Evolutionary conservation across 345 rosid genomes (phyloP).

Genomic region (Linum tenue): DNA sequence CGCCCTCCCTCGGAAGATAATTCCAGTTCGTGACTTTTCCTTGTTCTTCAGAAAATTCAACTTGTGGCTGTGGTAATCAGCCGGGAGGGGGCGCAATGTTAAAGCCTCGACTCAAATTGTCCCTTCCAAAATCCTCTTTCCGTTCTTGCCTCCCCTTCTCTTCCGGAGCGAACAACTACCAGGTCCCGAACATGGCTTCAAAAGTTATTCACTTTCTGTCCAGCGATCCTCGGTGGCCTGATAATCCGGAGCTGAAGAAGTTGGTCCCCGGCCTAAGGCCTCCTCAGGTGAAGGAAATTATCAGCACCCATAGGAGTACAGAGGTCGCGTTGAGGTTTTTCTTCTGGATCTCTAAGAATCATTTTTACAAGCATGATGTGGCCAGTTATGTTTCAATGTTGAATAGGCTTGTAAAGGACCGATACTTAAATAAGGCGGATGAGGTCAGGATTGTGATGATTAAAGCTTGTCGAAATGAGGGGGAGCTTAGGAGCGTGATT

Average conservation of each 20-base stretch:
- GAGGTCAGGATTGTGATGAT: conserved; percentile 52
- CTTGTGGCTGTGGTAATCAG: no score
- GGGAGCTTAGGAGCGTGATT: conserved; percentile 36
- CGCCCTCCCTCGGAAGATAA: no score
- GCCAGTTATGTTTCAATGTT: conserved; percentile 36
- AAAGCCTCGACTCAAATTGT: neutral
- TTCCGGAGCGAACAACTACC: conserved; percentile 15
- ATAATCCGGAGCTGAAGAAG: conserved; percentile 28
- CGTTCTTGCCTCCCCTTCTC: conserved; percentile 12
- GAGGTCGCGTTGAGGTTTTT: conserved; percentile 32
- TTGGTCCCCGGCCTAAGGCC: conserved; percentile 30
- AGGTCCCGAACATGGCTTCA: conserved; percentile 19
- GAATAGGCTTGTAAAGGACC: conserved; percentile 40
- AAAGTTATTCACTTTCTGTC: conserved; percentile 28
- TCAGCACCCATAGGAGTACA: conserved; percentile 28
- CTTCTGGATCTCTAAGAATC: conserved; percentile 42
- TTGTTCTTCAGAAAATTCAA: no score
- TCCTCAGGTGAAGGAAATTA: conserved; percentile 36
- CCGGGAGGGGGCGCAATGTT: neutral
- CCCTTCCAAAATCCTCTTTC: neutral
- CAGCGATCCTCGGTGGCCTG: conserved; percentile 29
- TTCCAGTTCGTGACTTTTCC: no score
- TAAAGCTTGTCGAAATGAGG: conserved; percentile 38
- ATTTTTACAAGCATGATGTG: conserved; percentile 43
- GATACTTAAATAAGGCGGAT: conserved; percentile 34